A percentile compares a stretch with the other conserved stretches of the same genome.
Conservation (phyloP, 2,329 filamentous ascomycete species). For the Elsinoe arachidis region DNA sequence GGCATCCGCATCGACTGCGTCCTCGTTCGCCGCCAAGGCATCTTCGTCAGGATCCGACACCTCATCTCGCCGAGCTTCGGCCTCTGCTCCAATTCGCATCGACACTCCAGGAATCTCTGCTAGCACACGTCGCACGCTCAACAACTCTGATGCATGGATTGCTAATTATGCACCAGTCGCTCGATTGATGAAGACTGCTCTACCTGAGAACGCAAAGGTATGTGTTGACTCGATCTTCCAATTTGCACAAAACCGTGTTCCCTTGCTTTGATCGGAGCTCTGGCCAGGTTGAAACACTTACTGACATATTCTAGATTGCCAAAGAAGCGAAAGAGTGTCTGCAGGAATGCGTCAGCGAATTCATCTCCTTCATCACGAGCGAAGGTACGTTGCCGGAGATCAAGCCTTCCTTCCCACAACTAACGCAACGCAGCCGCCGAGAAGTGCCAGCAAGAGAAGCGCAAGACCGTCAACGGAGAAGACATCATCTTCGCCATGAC, state of each 20-base stretch:
- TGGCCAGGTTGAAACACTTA: slow-evolving; percentile 35
- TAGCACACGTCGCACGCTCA: slow-evolving; percentile 22
- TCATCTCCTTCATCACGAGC: slow-evolving; percentile 99
- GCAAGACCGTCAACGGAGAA: slow-evolving; percentile 98
- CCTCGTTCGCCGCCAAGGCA: not conserved
- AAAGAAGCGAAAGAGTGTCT: slow-evolving; percentile 99
- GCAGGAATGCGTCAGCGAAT: slow-evolving; percentile 99
- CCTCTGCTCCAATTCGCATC: not conserved
- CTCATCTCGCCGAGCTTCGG: not conserved
- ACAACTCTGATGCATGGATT: slow-evolving; percentile 76
- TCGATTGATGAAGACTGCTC: slow-evolving; percentile 95
- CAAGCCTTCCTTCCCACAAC: too few relatives aligned
- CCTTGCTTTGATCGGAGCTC: too few relatives aligned
- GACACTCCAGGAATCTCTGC: not conserved
- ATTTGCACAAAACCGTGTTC: too few relatives aligned
- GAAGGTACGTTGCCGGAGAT: slow-evolving; percentile 60
- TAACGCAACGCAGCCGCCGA: slow-evolving; percentile 63
- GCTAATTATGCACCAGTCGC: slow-evolving; percentile 92
- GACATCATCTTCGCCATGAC: slow-evolving; percentile 99
- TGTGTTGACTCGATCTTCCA: not conserved
- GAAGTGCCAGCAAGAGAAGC: slow-evolving; percentile 98
- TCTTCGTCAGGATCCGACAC: not conserved
- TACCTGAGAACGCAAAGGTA: slow-evolving; percentile 98
- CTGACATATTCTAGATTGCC: slow-evolving; percentile 15
- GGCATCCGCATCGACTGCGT: not conserved